Conservation (phyloP, 352 stramenopile genomes). For the Phytophthora lateralis region DNA sequence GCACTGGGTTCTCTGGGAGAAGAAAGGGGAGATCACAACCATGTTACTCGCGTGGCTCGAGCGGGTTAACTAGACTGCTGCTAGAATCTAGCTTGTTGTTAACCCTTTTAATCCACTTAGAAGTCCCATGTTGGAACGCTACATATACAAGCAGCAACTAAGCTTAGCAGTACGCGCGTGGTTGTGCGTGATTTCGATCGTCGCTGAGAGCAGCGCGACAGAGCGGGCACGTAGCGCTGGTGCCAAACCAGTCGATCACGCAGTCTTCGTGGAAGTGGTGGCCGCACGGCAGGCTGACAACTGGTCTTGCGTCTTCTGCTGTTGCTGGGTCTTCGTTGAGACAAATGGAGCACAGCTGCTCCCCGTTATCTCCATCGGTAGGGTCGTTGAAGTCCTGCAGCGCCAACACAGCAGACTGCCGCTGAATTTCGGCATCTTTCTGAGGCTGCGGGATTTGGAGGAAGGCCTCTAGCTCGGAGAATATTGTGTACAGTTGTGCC, state of each 20-base stretch:
- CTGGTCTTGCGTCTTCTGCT: constrained; percentile 28
- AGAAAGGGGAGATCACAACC: not conserved
- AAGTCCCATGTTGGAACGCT: too few species aligned
- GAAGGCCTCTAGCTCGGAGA: constrained; percentile 45
- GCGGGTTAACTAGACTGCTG: constrained; percentile 16
- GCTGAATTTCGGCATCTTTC: constrained; percentile 48
- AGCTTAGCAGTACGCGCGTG: not conserved
- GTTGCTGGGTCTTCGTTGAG: constrained; percentile 42
- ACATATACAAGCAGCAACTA: not conserved
- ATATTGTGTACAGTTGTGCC: constrained; percentile 36
- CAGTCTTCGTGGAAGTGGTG: constrained; percentile 79
- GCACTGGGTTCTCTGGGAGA: not conserved
- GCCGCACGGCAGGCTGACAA: constrained; percentile 51
- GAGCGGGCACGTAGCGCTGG: constrained; percentile 60
- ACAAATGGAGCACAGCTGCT: constrained; percentile 53
- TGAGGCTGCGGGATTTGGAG: constrained; percentile 52
- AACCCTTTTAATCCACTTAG: not conserved
- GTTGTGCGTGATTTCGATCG: not conserved
- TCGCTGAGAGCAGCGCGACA: constrained; percentile 41
- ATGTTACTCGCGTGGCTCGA: constrained; percentile 36
- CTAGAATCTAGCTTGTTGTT: not conserved
- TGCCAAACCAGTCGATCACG: constrained; percentile 72
- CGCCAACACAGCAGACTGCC: constrained; percentile 48
- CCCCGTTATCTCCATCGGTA: constrained; percentile 6
- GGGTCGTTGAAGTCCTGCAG: constrained; percentile 49